phyloP scores from a whole-genome alignment of 192 early-diverging fungal genomes.

The Gryganskiella cystojenkinii region DNA sequence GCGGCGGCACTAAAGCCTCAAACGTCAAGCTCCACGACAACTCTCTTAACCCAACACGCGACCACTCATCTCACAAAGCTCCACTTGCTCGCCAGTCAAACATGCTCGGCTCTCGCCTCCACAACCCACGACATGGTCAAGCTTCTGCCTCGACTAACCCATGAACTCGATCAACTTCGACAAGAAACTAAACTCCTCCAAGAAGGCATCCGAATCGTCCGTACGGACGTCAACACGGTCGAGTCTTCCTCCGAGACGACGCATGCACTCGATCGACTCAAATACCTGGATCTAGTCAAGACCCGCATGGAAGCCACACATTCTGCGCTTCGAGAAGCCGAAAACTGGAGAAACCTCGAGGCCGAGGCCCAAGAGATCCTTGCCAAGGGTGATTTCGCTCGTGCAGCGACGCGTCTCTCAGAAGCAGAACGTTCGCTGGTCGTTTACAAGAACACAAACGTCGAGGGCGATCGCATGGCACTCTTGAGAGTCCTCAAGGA shows the following conservation, averaged over 20 bases:
- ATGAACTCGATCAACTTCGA: slow-evolving; percentile 69
- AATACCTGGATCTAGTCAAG: slow-evolving; percentile 71
- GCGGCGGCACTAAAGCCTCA: too few relatives aligned
- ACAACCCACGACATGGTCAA: slow-evolving; percentile 66
- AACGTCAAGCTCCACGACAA: slow-evolving; percentile 24
- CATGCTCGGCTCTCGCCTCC: slow-evolving; percentile 62
- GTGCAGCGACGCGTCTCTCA: slow-evolving; percentile 67
- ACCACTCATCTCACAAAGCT: slow-evolving; percentile 67
- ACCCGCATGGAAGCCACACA: slow-evolving; percentile 74
- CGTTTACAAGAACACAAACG: slow-evolving; percentile 72
- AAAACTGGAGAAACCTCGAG: slow-evolving; percentile 83
- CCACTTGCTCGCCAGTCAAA: slow-evolving; percentile 66
- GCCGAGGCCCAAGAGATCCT: slow-evolving; percentile 74
- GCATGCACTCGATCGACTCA: slow-evolving; percentile 68
- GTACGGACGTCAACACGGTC: slow-evolving; percentile 57
- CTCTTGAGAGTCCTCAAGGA: slow-evolving; percentile 68
- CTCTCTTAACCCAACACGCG: slow-evolving; percentile 53
- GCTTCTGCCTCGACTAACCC: slow-evolving; percentile 68
- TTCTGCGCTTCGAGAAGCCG: slow-evolving; percentile 73
- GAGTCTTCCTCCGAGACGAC: slow-evolving; percentile 49
- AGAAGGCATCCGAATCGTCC: slow-evolving; percentile 55
- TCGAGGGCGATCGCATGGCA: slow-evolving; percentile 69
- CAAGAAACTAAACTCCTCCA: slow-evolving; percentile 62
- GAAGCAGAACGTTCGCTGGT: slow-evolving; percentile 71
- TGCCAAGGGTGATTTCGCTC: slow-evolving; percentile 67